Base-by-base conservation (phyloP, 345 rosid species). In the Theobroma cacao region DNA sequence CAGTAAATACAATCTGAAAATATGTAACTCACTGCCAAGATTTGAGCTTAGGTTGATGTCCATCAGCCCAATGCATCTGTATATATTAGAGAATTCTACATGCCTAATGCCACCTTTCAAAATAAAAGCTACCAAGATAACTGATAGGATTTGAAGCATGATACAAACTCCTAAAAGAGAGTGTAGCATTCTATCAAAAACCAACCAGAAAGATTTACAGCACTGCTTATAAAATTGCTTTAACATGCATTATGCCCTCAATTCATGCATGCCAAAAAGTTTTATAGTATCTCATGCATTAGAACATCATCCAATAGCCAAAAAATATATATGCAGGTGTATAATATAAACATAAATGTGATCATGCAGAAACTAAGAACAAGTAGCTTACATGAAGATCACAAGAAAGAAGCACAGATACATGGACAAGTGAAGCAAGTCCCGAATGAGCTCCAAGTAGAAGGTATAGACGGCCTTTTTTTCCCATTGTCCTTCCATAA, bases 401-500 rank as follows among this genome's bases (percentile, higher is more conserved):
- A 89, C 97, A 53, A 95, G 90, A 85, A 95, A 95, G 93, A 95
- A 95, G 93, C 99, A 93, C 48, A 95, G 80, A 79, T 95, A 95
- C 96, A 92, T 88, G 24, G 94, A 93, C 84, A 95, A 84, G 88
- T 95, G 99, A 79, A 95, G 97, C 92, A 95, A 85, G 87, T 95
- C 99, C 12, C 92, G 93, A 18, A 95, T 82, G 76, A 95, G 97
- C 84, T 95, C 99, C 90, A 95, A 80, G 85, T 93, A 95, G 83
- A 95, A 95, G 75, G 98, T 95, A 76, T 91, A 95, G 48, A 95
- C 92, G 77, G 98, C 92, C 84, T 90, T 95, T 75, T 73, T 86
- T 83, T 95, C 99, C 99, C 99, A 95, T 82, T 95, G 99, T 69
- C 99, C 99, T 83, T 95, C 99, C 94, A 86, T 92, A 30, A 92